phyloP scores from a whole-genome alignment of 1,139 yeast species.

The Dujonia santamariae region DNA sequence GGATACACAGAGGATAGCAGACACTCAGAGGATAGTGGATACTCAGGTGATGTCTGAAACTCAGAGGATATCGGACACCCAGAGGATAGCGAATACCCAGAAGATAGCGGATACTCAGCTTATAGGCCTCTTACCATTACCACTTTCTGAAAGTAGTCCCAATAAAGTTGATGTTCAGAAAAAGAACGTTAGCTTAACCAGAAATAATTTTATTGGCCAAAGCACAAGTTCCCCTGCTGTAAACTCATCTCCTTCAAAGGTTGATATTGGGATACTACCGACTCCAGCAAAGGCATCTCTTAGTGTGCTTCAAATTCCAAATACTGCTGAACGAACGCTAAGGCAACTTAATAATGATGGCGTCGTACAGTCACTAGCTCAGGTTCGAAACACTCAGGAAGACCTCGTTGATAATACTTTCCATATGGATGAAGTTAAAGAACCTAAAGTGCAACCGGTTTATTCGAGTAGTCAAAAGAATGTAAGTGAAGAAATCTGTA shows the following conservation, averaged over 20 bases:
- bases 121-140: conserved; percentile 4
- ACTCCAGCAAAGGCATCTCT: conserved; percentile 6
- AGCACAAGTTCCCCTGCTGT: background rate
- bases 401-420: conserved; percentile 6
- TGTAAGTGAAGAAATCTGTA: conserved; percentile 12
- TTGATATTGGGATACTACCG: background rate
- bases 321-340: conserved; percentile 12
- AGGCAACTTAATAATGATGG: too few relatives aligned
- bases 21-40: conserved; percentile 5
- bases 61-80: conserved; percentile 1
- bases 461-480: conserved; percentile 12
- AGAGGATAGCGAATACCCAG: conserved; percentile 1
- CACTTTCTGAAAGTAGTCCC: conserved; percentile 8
- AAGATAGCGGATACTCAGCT: conserved; percentile 2
- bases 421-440: conserved; percentile 3
- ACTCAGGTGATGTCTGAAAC: conserved; percentile 2
- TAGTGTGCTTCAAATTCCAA: conserved; percentile 12
- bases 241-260: background rate
- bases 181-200: too few relatives aligned
- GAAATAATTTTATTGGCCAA: too few relatives aligned
- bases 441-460: conserved; percentile 5
- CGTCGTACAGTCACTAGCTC: conserved; percentile 6
- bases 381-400: conserved; percentile 9
- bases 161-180: conserved; percentile 6
- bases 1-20: conserved; percentile 2